Base-by-base conservation (phyloP, 2,329 filamentous ascomycete species). In the Sporothrix variecibatus region DNA sequence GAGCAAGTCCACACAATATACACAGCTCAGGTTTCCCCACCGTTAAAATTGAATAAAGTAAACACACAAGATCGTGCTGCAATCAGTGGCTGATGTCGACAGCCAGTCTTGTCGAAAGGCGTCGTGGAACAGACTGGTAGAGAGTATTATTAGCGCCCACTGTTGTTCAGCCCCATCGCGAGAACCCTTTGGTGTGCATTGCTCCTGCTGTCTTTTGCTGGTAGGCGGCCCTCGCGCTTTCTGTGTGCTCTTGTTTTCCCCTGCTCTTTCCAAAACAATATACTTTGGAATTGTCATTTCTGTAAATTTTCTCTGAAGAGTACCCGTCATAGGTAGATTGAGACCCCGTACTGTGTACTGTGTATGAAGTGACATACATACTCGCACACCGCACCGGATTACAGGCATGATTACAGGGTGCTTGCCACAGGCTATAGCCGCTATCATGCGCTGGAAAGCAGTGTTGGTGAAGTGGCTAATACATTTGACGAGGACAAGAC, bases 151-250 rank as follows among this genome's bases (percentile, higher is more conserved):
- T n/a, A n/a, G n/a, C n/a, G n/a, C n/a, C 62, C 62, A 46, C 62
- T 67, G 46, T 67, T 67, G n/a, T n/a, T 15, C 3, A 43, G 23
- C n/a, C 62, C 62, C 60, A 15, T 67, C 62, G 62, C 40, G 38
- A 62, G 5, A 31, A 62, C 15, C 31, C 6, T 38, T 38, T 62
- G n/a, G 20, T 23, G 28, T 38, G 62, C 62, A 67, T 67, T 38
- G 62, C 62, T 43, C 62, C 11, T 67, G 62, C 62, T 26, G 62
- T 26, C 26, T 15, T 46, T 43, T 17, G 17, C 26, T 67, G 62
- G 62, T 43, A 11, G 62, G 58, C 9, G 58, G 60, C 26, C 40
- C 2, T 60, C 34, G 23, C 26, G 26, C 56, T 31, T 28, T 60
- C 12, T 26, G 7, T 17, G 7, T 17, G n/a, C n/a, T n/a, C 49